Conservation (phyloP, 192 early-diverging fungal species). For the Backusella parvicylindrica region DNA sequence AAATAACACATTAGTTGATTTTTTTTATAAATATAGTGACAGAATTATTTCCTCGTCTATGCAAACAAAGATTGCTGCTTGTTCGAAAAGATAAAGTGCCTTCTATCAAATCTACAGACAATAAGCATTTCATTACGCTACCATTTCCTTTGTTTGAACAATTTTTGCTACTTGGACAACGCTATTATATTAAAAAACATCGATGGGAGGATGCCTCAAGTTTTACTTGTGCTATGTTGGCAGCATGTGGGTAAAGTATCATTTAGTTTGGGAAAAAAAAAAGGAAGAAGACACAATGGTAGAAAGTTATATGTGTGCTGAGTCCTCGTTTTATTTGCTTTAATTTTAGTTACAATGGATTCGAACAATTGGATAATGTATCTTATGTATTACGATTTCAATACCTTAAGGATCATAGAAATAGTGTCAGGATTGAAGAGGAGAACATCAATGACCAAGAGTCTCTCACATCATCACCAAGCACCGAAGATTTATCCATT, state of each 20-base stretch:
- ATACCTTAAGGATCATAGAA: constrained; percentile 17
- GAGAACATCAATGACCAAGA: neutral
- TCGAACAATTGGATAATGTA: constrained; percentile 9
- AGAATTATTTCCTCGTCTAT: constrained; percentile 32
- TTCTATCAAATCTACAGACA: constrained; percentile 27
- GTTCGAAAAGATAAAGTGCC: constrained; percentile 13
- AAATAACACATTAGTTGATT: neutral
- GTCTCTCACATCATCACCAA: neutral
- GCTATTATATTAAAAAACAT: constrained; percentile 23
- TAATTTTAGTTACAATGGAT: neutral
- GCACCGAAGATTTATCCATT: neutral
- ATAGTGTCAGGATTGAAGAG: neutral
- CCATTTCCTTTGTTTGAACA: constrained; percentile 27
- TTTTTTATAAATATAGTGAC: constrained; percentile 4
- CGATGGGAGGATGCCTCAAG: constrained; percentile 17
- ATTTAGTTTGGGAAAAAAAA: no score
- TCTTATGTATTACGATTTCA: constrained; percentile 20
- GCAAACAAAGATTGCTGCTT: constrained; percentile 18
- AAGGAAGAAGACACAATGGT: no score
- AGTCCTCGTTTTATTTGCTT: neutral
- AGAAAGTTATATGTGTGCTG: neutral
- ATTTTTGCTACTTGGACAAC: constrained; percentile 23
- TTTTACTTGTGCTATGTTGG: constrained; percentile 28
- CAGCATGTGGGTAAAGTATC: constrained; percentile 13
- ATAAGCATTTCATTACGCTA: constrained; percentile 26